Conservation (phyloP, 2,329 filamentous ascomycete genomes). For the Paraphaeosphaeria sporulosa region DNA sequence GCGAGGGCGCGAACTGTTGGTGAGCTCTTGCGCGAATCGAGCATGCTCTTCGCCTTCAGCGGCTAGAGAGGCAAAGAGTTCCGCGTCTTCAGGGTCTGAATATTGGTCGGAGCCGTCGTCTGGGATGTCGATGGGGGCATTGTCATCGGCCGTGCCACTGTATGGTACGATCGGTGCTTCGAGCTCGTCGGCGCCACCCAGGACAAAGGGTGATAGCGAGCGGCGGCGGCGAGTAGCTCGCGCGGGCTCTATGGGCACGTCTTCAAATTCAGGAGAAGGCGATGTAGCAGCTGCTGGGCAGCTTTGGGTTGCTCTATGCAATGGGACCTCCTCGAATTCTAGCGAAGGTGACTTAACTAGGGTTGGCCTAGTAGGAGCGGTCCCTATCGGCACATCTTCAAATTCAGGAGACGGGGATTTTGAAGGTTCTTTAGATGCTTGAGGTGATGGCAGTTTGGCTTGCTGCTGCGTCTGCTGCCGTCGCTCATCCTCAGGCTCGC, state of each 20-base stretch:
- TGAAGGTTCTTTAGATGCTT: slow-evolving; percentile 38
- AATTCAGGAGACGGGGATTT: slow-evolving; percentile 59
- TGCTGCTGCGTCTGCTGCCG: slow-evolving; percentile 10
- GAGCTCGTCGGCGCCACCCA: slow-evolving; percentile 40
- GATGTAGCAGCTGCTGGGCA: slow-evolving; percentile 44
- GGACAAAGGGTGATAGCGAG: slow-evolving; percentile 29
- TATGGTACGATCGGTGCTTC: slow-evolving; percentile 39
- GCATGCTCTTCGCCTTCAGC: slow-evolving; percentile 93
- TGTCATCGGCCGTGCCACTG: slow-evolving; percentile 42
- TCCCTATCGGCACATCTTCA: slow-evolving; percentile 55
- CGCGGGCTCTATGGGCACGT: slow-evolving; percentile 48
- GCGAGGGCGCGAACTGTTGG: slow-evolving; percentile 72
- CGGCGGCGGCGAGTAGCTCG: slow-evolving; percentile 21
- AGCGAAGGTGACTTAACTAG: slow-evolving; percentile 52
- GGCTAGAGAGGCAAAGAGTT: slow-evolving; percentile 84
- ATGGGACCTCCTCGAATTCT: slow-evolving; percentile 58
- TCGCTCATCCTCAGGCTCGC: slow-evolving; percentile 50
- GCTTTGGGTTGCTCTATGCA: slow-evolving; percentile 21
- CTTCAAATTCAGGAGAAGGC: slow-evolving; percentile 60
- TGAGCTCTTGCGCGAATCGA: slow-evolving; percentile 87
- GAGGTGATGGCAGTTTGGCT: slow-evolving; percentile 12
- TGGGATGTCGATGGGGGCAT: slow-evolving; percentile 31
- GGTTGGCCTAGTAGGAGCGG: slow-evolving; percentile 13
- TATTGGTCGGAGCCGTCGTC: slow-evolving; percentile 50
- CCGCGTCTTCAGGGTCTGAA: slow-evolving; percentile 91